These are phyloP conservation scores for Dioscorea zingiberensis DNA, from an alignment of 106 monocot genomes.

Conservation along the genomic window DNA sequence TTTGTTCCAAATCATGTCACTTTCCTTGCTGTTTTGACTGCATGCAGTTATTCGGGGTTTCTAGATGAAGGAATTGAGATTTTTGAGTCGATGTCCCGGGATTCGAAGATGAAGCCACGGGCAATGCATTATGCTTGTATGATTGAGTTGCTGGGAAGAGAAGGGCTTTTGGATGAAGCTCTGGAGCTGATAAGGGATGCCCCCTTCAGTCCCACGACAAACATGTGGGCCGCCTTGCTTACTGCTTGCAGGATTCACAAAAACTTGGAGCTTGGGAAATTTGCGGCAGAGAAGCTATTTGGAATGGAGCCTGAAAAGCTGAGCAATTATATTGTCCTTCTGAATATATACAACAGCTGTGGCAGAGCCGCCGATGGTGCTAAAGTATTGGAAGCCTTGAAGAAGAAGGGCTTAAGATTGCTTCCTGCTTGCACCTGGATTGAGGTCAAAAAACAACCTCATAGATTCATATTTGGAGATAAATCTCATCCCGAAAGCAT, in stretches of 20 bases:
- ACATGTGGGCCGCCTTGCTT: slow-evolving; percentile 96
- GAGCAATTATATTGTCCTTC: slow-evolving; percentile 74
- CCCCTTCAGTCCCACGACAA: slow-evolving; percentile 59
- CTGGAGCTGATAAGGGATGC: slow-evolving; percentile 55
- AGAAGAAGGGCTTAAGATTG: slow-evolving; percentile 48
- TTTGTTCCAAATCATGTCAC: slow-evolving; percentile 80
- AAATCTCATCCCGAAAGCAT: slow-evolving; percentile 51
- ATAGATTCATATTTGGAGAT: slow-evolving; percentile 64
- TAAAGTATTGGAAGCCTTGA: slow-evolving; percentile 45
- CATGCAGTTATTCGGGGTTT: slow-evolving; percentile 67
- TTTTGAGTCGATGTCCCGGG: slow-evolving; percentile 53
- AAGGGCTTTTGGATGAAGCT: slow-evolving; percentile 77
- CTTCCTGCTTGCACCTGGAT: slow-evolving; percentile 81
- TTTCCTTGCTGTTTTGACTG: slow-evolving; percentile 68
- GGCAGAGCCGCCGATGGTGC: slow-evolving; percentile 53
- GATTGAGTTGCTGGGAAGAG: slow-evolving; percentile 76
- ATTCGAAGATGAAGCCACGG: slow-evolving; percentile 46
- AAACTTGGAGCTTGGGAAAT: slow-evolving; percentile 68
- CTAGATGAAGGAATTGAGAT: slow-evolving; percentile 58
- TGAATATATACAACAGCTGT: slow-evolving; percentile 57
- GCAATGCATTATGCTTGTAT: slow-evolving; percentile 92
- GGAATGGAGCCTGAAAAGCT: slow-evolving; percentile 75
- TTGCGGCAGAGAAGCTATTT: slow-evolving; percentile 74
- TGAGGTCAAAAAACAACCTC: slow-evolving; percentile 62
- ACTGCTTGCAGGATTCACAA: slow-evolving; percentile 82